phyloP scores from a whole-genome alignment of 2,329 filamentous ascomycete genomes.

The Hymenoscyphus scutula region DNA sequence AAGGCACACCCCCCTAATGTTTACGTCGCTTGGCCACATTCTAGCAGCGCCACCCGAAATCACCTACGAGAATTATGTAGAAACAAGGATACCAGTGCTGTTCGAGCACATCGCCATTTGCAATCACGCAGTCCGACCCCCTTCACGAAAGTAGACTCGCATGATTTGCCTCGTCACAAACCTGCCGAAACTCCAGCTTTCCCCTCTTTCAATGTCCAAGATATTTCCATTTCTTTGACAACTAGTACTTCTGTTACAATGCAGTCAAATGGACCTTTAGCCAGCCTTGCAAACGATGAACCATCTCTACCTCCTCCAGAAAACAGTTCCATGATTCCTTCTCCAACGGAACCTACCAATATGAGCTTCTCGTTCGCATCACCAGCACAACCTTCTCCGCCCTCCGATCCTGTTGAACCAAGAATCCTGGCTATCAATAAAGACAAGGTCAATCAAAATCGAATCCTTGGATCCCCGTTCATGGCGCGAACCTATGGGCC shows the following conservation, averaged over 20 bases:
- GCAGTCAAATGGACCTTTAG: slow-evolving; percentile 60
- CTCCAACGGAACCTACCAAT: not conserved
- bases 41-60: slow-evolving; percentile 58
- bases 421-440: slow-evolving; percentile 14
- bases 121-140: slow-evolving; percentile 54
- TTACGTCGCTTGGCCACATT: slow-evolving; percentile 63
- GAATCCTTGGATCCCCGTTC: slow-evolving; percentile 40
- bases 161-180: slow-evolving; percentile 49
- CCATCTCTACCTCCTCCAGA: slow-evolving; percentile 12
- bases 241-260: slow-evolving; percentile 64
- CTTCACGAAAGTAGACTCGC: slow-evolving; percentile 50
- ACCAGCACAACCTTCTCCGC: slow-evolving; percentile 14
- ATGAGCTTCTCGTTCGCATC: slow-evolving; percentile 5
- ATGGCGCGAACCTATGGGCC: slow-evolving; percentile 59
- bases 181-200: slow-evolving; percentile 46
- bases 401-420: slow-evolving; percentile 16
- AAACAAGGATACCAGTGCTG: slow-evolving; percentile 46
- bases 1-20: slow-evolving; percentile 46
- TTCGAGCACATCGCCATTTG: slow-evolving; percentile 45
- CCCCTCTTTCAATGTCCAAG: slow-evolving; percentile 53
- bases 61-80: slow-evolving; percentile 64
- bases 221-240: slow-evolving; percentile 62
- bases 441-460: slow-evolving; percentile 11
- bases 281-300: slow-evolving; percentile 51
- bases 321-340: not conserved